Evolutionary conservation across 148 eudicot genomes (phyloP), one percentile per base, ranked within the genome.

Genomic region (Nepenthes gracilis): DNA sequence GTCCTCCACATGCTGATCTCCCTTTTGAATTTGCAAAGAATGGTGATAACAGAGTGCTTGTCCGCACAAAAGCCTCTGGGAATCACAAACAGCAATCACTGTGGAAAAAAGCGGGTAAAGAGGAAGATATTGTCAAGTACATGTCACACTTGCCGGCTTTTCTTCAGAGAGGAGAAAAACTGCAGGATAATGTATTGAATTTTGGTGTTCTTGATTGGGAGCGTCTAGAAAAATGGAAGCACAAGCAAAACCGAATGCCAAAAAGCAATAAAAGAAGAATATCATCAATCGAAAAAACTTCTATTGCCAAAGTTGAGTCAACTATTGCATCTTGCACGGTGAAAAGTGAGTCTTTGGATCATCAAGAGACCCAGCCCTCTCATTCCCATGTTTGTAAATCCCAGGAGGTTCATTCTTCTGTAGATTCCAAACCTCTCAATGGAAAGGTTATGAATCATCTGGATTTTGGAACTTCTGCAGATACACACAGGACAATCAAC

Each of bases 201-300:
- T 78, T 85, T 34, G 96, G 96, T 12, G 97, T 91, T 66, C 86
- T 88, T 77, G 96, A 88, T 62, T 88, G 96, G 97, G 78, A 69
- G 15, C 75, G 80, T 56, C 71, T 92, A 35, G 93, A 88, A 74
- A 70, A 72, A 38, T 92, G 96, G 96, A 87, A 77, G 64, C 72
- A 76, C 65, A 73, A 63, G 50, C 77, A 78, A 59, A 77, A 67
- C 35, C 72, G 48, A 10, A 35, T 52, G 40, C 64, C 60, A 15
- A 53, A 52, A 50, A 62, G 55, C 47, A 53, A 61, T 63, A 63
- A 38, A 34, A 40, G 35, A 12, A 57, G 58, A 59, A 14, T 50
- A 55, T 61, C 75, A 43, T 33, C 52, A 43, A 36, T 36, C 55
- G 62, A 61, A 35, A 63, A 60, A 62, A 64, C 36, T 48, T 74